A percentile compares a stretch with the other conserved stretches of the same genome.
These are phyloP conservation scores for Cutaneotrichosporon dermatis DNA, from an alignment of 1,284 basidiomycete species.

Conservation along the genomic window DNA sequence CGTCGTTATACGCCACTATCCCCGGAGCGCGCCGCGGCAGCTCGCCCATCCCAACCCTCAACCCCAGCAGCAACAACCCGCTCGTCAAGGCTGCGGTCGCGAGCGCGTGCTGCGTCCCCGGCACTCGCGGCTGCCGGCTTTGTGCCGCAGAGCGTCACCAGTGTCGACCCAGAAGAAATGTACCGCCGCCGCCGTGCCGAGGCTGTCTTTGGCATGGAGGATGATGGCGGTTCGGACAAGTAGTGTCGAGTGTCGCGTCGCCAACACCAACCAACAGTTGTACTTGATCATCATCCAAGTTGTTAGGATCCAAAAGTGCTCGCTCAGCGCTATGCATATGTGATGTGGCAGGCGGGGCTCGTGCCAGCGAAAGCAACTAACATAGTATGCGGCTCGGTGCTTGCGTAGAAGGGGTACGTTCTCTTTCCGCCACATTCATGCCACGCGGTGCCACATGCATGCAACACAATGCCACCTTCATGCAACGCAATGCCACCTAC, in stretches of 20 bases:
- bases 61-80: slow-evolving; percentile 15
- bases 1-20: slow-evolving; percentile 11
- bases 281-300: neutral
- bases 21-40: neutral
- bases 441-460: too few relatives aligned
- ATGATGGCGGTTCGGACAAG: neutral
- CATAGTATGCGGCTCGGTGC: too few relatives aligned
- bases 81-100: slow-evolving; percentile 41
- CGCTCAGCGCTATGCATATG: too few relatives aligned
- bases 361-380: too few relatives aligned
- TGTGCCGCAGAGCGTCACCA: slow-evolving; percentile 53
- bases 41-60: slow-evolving; percentile 5
- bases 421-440: too few relatives aligned
- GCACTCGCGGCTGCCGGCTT: slow-evolving; percentile 39
- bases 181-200: slow-evolving; percentile 64
- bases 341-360: too few relatives aligned
- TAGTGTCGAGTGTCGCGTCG: neutral
- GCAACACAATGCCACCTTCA: too few relatives aligned
- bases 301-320: neutral
- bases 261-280: neutral
- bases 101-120: slow-evolving; percentile 33
- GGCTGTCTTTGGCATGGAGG: slow-evolving; percentile 46
- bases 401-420: too few relatives aligned
- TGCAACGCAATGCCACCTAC: too few relatives aligned
- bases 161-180: slow-evolving; percentile 70